Evolutionary conservation across 2,329 filamentous ascomycete genomes (phyloP).

Genomic region (Chrysosporium keratinophilum): DNA sequence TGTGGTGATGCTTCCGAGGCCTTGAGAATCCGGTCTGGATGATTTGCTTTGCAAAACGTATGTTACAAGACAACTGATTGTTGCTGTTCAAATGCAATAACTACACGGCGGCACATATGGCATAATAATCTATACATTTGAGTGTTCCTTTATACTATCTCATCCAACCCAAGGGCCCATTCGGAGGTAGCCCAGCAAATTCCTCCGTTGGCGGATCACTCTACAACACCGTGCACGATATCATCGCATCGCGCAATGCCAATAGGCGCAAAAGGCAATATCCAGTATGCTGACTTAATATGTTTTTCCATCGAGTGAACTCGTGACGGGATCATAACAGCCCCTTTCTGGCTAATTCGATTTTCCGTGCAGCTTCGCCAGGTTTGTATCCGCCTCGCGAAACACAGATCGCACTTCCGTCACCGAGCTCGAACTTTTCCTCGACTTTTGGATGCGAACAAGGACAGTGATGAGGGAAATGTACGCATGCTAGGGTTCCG

Average conservation of each 20-base stretch:
- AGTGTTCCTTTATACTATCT: not conserved
- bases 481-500: slow-evolving; percentile 85
- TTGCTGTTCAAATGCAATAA: too few relatives aligned
- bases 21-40: too few relatives aligned
- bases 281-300: not conserved
- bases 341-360: slow-evolving; percentile 42
- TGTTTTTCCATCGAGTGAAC: too few relatives aligned
- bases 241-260: not conserved
- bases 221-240: not conserved
- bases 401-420: slow-evolving; percentile 40
- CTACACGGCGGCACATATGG: too few relatives aligned
- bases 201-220: not conserved
- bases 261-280: not conserved
- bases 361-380: slow-evolving; percentile 39
- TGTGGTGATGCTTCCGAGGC: too few relatives aligned
- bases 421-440: slow-evolving; percentile 59
- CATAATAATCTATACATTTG: too few relatives aligned
- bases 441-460: slow-evolving; percentile 69
- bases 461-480: slow-evolving; percentile 94
- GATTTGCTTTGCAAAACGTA: too few relatives aligned
- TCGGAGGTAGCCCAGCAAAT: not conserved
- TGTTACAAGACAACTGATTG: too few relatives aligned
- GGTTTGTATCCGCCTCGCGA: slow-evolving; percentile 41
- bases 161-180: not conserved
- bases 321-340: slow-evolving; percentile 30